phyloP scores from a whole-genome alignment of 495 filamentous ascomycete genomes.

The Penicillium steckii region DNA sequence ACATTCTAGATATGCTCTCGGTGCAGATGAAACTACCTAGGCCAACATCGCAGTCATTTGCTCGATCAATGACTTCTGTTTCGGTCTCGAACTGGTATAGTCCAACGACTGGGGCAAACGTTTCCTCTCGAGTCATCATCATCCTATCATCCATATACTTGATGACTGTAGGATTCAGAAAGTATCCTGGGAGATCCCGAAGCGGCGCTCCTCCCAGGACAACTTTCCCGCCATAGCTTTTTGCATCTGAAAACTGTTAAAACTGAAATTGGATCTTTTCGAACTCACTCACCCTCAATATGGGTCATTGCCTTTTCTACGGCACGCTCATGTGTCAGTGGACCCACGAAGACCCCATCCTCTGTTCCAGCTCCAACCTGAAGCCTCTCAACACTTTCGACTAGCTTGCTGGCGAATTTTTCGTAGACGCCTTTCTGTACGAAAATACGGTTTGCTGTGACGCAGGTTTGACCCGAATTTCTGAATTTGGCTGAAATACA shows the following conservation, averaged over 20 bases:
- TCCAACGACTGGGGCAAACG: conserved; percentile 30
- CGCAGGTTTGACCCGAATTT: conserved; percentile 52
- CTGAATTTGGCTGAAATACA: conserved; percentile 62
- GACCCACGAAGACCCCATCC: conserved; percentile 64
- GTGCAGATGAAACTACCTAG: conserved; percentile 33
- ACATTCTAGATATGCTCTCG: conserved; percentile 17
- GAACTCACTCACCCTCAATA: conserved; percentile 59
- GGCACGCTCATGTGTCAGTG: conserved; percentile 69
- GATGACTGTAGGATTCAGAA: conserved; percentile 73
- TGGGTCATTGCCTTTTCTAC: conserved; percentile 69
- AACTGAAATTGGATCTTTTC: background rate
- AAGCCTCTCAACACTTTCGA: conserved; percentile 62
- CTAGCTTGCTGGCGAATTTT: conserved; percentile 45
- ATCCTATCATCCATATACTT: conserved; percentile 55
- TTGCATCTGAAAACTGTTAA: conserved; percentile 44
- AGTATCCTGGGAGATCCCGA: conserved; percentile 37
- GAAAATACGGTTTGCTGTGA: conserved; percentile 68
- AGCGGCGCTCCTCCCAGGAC: conserved; percentile 13
- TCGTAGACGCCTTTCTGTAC: conserved; percentile 34
- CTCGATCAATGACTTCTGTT: conserved; percentile 21
- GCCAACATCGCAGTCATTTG: conserved; percentile 30
- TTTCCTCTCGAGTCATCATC: conserved; percentile 28
- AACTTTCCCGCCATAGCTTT: conserved; percentile 37
- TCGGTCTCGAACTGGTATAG: conserved; percentile 28
- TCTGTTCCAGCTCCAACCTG: conserved; percentile 69